Evolutionary conservation across 1,284 basidiomycete genomes (phyloP).

Genomic region (Pterulicium gracile): DNA sequence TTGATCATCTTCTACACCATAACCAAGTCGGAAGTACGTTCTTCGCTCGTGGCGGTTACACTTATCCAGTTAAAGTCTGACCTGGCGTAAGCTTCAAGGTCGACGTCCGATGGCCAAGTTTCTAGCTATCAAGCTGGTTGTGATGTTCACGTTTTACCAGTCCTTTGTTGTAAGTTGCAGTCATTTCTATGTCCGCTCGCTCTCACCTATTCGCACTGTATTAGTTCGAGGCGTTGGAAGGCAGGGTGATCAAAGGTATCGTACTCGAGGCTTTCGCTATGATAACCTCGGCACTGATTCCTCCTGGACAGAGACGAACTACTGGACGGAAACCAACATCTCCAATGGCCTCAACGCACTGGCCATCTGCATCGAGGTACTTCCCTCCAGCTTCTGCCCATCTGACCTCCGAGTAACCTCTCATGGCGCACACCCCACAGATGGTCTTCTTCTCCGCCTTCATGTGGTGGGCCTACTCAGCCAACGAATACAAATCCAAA

Average conservation of each 20-base stretch:
- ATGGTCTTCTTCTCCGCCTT: slow-evolving; percentile 74
- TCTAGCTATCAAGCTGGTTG: slow-evolving; percentile 65
- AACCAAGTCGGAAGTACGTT: not conserved
- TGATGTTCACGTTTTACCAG: slow-evolving; percentile 81
- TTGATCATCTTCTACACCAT: slow-evolving; percentile 33
- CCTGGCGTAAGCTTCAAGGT: not conserved
- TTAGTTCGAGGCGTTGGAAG: slow-evolving; percentile 50
- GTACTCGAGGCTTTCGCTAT: slow-evolving; percentile 8
- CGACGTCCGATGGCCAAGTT: not conserved
- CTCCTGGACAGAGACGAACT: slow-evolving; percentile 41
- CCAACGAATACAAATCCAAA: slow-evolving; percentile 47
- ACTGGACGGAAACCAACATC: slow-evolving; percentile 74
- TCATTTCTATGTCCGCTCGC: not conserved
- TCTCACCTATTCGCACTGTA: not conserved
- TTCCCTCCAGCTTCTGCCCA: slow-evolving; percentile 3
- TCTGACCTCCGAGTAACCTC: not conserved
- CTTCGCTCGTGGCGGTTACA: no score
- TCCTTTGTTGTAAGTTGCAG: slow-evolving; percentile 55
- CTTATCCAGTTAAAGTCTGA: no score
- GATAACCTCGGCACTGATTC: not conserved
- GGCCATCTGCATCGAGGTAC: slow-evolving; percentile 72
- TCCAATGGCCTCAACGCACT: slow-evolving; percentile 77
- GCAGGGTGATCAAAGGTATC: slow-evolving; percentile 50
- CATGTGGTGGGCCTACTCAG: slow-evolving; percentile 77
- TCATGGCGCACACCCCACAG: slow-evolving; percentile 19